phyloP scores from a whole-genome alignment of 148 eudicot species.

The Amaranthus palmeri region DNA sequence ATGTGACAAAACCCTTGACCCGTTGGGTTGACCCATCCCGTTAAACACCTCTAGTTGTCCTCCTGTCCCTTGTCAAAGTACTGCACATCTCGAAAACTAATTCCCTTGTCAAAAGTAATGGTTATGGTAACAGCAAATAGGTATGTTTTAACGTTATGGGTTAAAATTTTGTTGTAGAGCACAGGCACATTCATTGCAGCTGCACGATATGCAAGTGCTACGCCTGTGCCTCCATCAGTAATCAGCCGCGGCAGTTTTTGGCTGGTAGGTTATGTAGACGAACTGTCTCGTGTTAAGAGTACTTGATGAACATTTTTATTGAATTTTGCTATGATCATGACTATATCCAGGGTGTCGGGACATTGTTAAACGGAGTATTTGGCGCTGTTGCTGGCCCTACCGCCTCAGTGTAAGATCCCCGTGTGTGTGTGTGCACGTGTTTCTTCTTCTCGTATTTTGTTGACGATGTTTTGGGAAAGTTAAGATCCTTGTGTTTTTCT shows the following conservation, averaged over 20 bases:
- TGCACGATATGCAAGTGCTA: conserved; percentile 80
- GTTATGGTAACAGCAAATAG: too few species aligned
- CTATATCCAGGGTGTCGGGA: conserved; percentile 52
- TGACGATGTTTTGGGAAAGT: neutral
- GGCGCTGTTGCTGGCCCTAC: conserved; percentile 55
- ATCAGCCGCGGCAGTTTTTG: conserved; percentile 65
- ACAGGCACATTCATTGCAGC: conserved; percentile 70
- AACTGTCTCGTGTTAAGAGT: neutral
- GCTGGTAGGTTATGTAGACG: conserved; percentile 42
- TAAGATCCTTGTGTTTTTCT: neutral
- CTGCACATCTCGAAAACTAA: too few species aligned
- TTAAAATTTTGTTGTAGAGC: conserved; percentile 33
- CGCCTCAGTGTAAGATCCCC: conserved; percentile 59
- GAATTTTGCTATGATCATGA: neutral
- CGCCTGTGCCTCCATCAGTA: conserved; percentile 84
- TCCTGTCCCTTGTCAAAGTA: too few species aligned
- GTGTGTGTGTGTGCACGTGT: neutral
- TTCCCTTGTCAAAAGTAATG: too few species aligned
- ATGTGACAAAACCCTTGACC: too few species aligned
- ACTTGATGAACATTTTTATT: neutral
- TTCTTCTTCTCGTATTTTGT: neutral
- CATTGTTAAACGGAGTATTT: conserved; percentile 47
- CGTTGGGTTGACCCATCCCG: too few species aligned
- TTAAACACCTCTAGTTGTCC: too few species aligned
- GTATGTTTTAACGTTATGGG: too few species aligned